A percentile compares a stretch with the other conserved stretches of the same genome.
phyloP scores from a whole-genome alignment of 2,329 filamentous ascomycete species.

The Leptodontidium sp. region DNA sequence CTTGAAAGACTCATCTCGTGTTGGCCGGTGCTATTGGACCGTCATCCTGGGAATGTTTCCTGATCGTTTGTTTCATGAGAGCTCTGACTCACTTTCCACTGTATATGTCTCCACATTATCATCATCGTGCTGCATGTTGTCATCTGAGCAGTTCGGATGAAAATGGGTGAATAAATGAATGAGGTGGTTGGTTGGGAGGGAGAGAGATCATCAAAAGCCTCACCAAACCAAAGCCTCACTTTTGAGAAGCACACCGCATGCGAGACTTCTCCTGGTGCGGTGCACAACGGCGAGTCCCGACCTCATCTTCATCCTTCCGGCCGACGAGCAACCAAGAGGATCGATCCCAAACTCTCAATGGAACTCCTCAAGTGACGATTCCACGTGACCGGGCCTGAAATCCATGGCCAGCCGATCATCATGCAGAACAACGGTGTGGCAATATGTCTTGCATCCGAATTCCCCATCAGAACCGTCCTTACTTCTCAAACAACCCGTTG shows the following conservation, averaged over 20 bases:
- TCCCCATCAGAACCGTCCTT: neutral
- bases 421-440: slow-evolving; percentile 11
- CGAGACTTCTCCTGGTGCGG: neutral
- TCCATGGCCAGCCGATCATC: slow-evolving; percentile 6
- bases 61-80: slow-evolving; percentile 41
- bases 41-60: slow-evolving; percentile 38
- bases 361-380: neutral
- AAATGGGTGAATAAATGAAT: slow-evolving; percentile 4
- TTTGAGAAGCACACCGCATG: neutral
- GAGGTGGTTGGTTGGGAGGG: slow-evolving; percentile 21
- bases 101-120: slow-evolving; percentile 35
- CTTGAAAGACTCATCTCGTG: slow-evolving; percentile 36
- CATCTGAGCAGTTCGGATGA: slow-evolving; percentile 31
- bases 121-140: slow-evolving; percentile 34
- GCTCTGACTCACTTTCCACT: slow-evolving; percentile 42
- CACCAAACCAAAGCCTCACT: slow-evolving; percentile 15
- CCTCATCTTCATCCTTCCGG: neutral
- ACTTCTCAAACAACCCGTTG: slow-evolving; percentile 16
- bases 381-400: slow-evolving; percentile 9
- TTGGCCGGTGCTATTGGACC: slow-evolving; percentile 33
- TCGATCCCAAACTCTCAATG: neutral
- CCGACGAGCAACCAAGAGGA: neutral
- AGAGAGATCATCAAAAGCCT: neutral
- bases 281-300: slow-evolving; percentile 4
- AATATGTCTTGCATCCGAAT: slow-evolving; percentile 14